Evolutionary conservation across 2,329 filamentous ascomycete genomes (phyloP).

Genomic region (Penicillium sp.): DNA sequence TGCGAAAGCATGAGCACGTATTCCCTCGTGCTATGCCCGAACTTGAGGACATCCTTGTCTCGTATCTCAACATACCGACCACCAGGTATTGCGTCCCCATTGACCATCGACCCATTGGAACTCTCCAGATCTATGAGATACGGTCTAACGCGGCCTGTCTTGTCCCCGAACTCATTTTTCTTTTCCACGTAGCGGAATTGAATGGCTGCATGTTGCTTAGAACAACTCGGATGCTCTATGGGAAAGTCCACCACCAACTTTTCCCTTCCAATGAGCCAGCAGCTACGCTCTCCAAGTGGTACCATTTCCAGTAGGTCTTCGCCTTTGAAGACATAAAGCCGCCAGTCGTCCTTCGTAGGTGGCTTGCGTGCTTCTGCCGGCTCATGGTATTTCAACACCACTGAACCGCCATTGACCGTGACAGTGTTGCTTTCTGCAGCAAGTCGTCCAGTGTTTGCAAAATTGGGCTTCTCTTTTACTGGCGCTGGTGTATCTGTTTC

Average conservation of each 20-base stretch:
- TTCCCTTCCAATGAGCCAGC: slow-evolving; percentile 88
- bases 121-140: slow-evolving; percentile 94
- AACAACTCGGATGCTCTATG: slow-evolving; percentile 86
- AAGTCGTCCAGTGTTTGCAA: slow-evolving; percentile 71
- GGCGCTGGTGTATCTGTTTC: slow-evolving; percentile 27
- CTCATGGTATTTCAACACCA: slow-evolving; percentile 94
- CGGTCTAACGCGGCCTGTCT: slow-evolving; percentile 71
- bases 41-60: slow-evolving; percentile 83
- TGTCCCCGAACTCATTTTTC: slow-evolving; percentile 82
- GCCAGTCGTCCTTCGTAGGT: slow-evolving; percentile 73
- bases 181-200: slow-evolving; percentile 86
- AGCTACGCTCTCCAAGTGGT: slow-evolving; percentile 70
- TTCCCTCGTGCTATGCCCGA: slow-evolving; percentile 83
- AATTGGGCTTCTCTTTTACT: slow-evolving; percentile 78
- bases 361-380: slow-evolving; percentile 89
- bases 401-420: slow-evolving; percentile 55
- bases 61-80: slow-evolving; percentile 81
- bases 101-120: slow-evolving; percentile 82
- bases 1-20: slow-evolving; percentile 86
- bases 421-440: slow-evolving; percentile 86
- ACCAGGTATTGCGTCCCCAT: slow-evolving; percentile 67
- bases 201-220: slow-evolving; percentile 91
- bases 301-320: slow-evolving; percentile 76
- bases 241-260: slow-evolving; percentile 73
- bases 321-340: slow-evolving; percentile 88